These are phyloP conservation scores for Russula griseocarnosa DNA, from an alignment of 768 basidiomycete species.

Conservation along the genomic window DNA sequence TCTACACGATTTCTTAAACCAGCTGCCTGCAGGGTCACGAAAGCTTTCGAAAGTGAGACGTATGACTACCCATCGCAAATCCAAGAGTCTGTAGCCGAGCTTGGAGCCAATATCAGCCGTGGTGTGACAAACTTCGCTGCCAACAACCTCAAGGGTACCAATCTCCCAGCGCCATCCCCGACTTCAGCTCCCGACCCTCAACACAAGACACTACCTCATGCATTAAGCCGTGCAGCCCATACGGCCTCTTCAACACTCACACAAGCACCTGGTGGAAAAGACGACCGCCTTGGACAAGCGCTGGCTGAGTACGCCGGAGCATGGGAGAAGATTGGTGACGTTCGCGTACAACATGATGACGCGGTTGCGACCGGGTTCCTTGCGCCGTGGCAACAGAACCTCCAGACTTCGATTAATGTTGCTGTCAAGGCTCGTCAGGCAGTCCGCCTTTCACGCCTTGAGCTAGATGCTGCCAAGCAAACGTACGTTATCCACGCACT, in stretches of 20 bases:
- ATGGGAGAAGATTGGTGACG: slow-evolving; percentile 79
- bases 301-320: slow-evolving; percentile 74
- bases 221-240: slow-evolving; percentile 78
- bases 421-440: slow-evolving; percentile 92
- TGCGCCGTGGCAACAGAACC: slow-evolving; percentile 82
- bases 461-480: slow-evolving; percentile 89
- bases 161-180: slow-evolving; percentile 70
- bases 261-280: slow-evolving; percentile 42
- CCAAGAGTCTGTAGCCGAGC: slow-evolving; percentile 73
- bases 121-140: slow-evolving; percentile 83
- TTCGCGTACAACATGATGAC: slow-evolving; percentile 76
- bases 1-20: not conserved
- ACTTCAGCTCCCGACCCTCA: slow-evolving; percentile 52
- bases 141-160: slow-evolving; percentile 83
- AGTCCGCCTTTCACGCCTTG: slow-evolving; percentile 72
- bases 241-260: slow-evolving; percentile 49
- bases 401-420: slow-evolving; percentile 76
- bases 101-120: slow-evolving; percentile 65
- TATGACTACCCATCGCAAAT: slow-evolving; percentile 91
- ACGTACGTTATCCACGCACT: slow-evolving; percentile 45
- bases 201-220: slow-evolving; percentile 97
- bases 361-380: slow-evolving; percentile 64
- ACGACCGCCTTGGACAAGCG: slow-evolving; percentile 71
- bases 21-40: slow-evolving; percentile 62
- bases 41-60: slow-evolving; percentile 81